Percentiles rank a stretch among this genome's conserved stretches.
Evolutionary conservation across 2,329 filamentous ascomycete species (phyloP).

Genomic region (Fusarium bulbicola): DNA sequence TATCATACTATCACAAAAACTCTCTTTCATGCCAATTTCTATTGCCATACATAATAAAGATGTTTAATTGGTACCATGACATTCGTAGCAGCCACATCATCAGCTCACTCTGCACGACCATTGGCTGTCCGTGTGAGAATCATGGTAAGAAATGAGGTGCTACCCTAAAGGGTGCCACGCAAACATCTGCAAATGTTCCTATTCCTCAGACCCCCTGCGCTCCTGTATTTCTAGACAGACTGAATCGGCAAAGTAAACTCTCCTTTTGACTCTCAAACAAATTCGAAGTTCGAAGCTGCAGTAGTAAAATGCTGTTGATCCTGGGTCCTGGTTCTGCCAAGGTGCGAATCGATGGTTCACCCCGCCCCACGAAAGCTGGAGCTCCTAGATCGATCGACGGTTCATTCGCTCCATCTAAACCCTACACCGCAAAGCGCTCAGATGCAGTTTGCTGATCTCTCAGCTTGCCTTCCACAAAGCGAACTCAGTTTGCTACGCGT

Average conservation of each 20-base stretch:
- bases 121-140: no score
- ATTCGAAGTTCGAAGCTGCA: not conserved
- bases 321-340: not conserved
- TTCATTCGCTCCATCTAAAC: no score
- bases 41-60: accelerated
- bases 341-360: no score
- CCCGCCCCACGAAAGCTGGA: not conserved
- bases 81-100: not conserved
- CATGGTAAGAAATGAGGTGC: no score
- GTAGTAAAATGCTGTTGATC: no score
- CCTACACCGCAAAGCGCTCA: not conserved
- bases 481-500: not conserved
- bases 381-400: not conserved
- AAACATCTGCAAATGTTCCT: not conserved
- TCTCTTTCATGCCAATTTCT: no score
- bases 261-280: accelerated
- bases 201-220: no score
- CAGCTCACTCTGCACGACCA: not conserved
- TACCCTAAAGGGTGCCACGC: not conserved
- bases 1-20: no score
- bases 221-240: not conserved
- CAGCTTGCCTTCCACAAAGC: not conserved
- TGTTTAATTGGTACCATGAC: accelerated
- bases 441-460: not conserved
- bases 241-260: not conserved